phyloP scores from a whole-genome alignment of 371 early-diverging fungal species.

The Syncephalastrum contaminatum region DNA sequence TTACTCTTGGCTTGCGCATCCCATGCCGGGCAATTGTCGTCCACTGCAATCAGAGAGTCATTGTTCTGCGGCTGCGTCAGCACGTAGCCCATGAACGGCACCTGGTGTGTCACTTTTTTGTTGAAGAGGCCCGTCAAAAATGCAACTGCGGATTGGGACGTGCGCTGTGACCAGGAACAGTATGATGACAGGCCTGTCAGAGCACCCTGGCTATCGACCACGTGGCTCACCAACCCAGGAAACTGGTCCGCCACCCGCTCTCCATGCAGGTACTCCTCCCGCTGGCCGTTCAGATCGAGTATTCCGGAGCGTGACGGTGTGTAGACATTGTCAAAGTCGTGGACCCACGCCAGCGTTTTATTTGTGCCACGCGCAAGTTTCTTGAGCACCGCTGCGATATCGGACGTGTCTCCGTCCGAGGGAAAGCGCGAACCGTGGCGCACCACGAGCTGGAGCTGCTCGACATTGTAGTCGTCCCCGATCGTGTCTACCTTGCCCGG shows the following conservation, averaged over 20 bases:
- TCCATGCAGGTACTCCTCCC: constrained; percentile 25
- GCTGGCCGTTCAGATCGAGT: constrained; percentile 20
- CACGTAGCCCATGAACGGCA: constrained; percentile 16
- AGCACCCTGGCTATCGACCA: constrained; percentile 8
- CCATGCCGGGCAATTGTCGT: constrained; percentile 24
- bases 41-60: constrained; percentile 20
- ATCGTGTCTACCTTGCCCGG: background rate
- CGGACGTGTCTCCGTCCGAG: constrained; percentile 12
- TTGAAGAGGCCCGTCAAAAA: constrained; percentile 11
- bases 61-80: constrained; percentile 14
- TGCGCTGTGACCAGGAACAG: constrained; percentile 4
- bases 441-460: constrained; percentile 28
- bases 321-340: constrained; percentile 17
- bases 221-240: constrained; percentile 4
- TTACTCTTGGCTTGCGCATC: background rate
- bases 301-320: constrained; percentile 4
- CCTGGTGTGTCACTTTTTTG: background rate
- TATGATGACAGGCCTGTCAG: constrained; percentile 1
- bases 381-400: constrained; percentile 13
- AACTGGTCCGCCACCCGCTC: constrained; percentile 20
- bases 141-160: background rate
- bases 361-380: constrained; percentile 12
- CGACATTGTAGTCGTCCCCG: constrained; percentile 4
- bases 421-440: constrained; percentile 38
- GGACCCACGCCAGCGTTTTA: constrained; percentile 15